Percentiles rank a stretch among this genome's conserved stretches.
These are phyloP conservation scores for Pleoardoris graminearum DNA, from an alignment of 2,329 filamentous ascomycete species.

Conservation along the genomic window DNA sequence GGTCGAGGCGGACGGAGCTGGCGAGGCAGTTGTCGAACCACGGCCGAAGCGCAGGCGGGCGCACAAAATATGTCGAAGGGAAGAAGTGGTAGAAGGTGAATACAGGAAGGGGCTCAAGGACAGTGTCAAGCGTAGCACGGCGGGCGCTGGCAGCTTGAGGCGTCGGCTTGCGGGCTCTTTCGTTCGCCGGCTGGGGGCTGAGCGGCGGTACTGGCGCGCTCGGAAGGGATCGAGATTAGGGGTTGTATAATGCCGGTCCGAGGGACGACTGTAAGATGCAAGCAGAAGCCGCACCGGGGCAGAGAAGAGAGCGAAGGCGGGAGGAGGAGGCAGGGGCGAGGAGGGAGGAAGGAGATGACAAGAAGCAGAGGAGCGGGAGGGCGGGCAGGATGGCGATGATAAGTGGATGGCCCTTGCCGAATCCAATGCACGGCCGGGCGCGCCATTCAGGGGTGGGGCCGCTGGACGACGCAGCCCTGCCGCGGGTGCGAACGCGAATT, in stretches of 20 bases:
- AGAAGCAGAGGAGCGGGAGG: slow-evolving; percentile 36
- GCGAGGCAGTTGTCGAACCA: slow-evolving; percentile 22
- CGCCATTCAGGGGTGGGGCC: slow-evolving; percentile 12
- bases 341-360: slow-evolving; percentile 56
- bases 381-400: slow-evolving; percentile 16
- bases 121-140: slow-evolving; percentile 25
- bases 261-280: slow-evolving; percentile 43
- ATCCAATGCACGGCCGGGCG: slow-evolving; percentile 2
- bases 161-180: slow-evolving; percentile 33
- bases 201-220: slow-evolving; percentile 46
- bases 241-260: slow-evolving; percentile 37
- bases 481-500: background rate
- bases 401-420: slow-evolving; percentile 7
- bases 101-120: slow-evolving; percentile 31
- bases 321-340: slow-evolving; percentile 23
- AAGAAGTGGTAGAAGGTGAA: slow-evolving; percentile 23
- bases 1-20: slow-evolving; percentile 20
- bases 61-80: slow-evolving; percentile 21
- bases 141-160: slow-evolving; percentile 16
- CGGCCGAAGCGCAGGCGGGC: slow-evolving; percentile 18
- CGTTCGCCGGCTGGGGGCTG: slow-evolving; percentile 21
- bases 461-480: slow-evolving; percentile 4
- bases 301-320: slow-evolving; percentile 58
- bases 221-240: slow-evolving; percentile 24
- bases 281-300: slow-evolving; percentile 33